Evolutionary conservation across 78 protist genomes (phyloP), one percentile per base, ranked within the genome.

Genomic region (Dictyostelium intermedium): DNA sequence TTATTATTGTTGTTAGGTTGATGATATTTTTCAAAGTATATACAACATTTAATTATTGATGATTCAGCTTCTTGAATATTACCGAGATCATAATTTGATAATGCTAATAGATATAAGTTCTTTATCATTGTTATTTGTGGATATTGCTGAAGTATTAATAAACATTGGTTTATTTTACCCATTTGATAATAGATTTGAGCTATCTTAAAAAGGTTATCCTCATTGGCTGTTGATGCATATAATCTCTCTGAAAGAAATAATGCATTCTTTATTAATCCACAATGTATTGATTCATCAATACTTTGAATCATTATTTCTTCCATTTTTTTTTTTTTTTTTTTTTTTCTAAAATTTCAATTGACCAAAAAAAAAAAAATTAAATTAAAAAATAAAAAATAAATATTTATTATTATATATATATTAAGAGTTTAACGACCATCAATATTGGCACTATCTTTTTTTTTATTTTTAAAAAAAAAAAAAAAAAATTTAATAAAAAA

Each of bases 241-340:
- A 87, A 61, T 78, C 92, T 76, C 45, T 87, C 92, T 23, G 92
- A 25, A 7, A 87, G 32, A 30, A 87, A 87, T 25, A 87, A 14
- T 34, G 85, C 92, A 43, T 87, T 87, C 35, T 35, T 61, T 10
- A 34, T 32, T 39, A 56, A 30, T 10, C 61, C 39, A 56, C 25
- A 23, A 53, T 81, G 27, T 18, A 81, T 25, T 56, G 76, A 56
- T 47, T 81, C 85, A 20, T n/a, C 45, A 34, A 81, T 81, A 56
- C 74, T 45, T 81, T 27, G 25, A 32, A 41, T 34, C 25, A 81
- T 18, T 30, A 81, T 53, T 34, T 53, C 45, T 56, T 81, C 73
- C 85, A 81, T 81, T 56, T 45, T 70, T 23, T 60, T 60, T 23
- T 60, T 60, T 60, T 60, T 60, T 25, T n/a, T 63, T 50, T 16